Conservation (phyloP, 176 grass and related monocot genomes). For the Oryza officinalis region DNA sequence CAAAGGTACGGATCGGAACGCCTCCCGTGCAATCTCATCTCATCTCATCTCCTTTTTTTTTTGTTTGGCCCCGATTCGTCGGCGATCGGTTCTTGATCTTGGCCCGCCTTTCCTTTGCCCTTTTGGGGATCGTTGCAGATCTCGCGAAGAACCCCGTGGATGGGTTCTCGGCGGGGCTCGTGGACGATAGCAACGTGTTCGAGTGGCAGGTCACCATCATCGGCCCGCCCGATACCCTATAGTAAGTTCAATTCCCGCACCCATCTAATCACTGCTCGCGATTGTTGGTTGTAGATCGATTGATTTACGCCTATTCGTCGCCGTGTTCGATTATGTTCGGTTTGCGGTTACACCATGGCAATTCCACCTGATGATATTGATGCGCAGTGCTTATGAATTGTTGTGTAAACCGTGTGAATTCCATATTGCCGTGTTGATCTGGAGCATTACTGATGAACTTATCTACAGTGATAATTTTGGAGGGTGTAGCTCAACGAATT, state of each 20-base stretch:
- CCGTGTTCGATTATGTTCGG: not conserved
- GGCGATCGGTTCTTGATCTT: conserved; percentile 35
- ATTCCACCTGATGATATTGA: not conserved
- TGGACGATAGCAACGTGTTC: conserved; percentile 71
- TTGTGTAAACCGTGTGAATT: not conserved
- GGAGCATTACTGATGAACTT: not conserved
- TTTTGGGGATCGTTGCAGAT: conserved; percentile 45
- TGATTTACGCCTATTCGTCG: not conserved
- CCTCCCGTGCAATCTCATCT: not conserved
- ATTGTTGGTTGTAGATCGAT: conserved; percentile 10
- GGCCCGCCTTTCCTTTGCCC: not conserved
- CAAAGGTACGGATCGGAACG: conserved; percentile 66
- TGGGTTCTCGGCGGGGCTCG: conserved; percentile 70
- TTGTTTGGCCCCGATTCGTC: conserved; percentile 21
- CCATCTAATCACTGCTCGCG: not conserved
- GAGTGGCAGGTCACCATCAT: conserved; percentile 89
- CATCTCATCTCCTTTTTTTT: too few relatives aligned
- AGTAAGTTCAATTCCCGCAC: conserved; percentile 48
- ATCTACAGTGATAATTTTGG: not conserved
- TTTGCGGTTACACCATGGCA: not conserved
- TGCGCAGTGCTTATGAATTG: not conserved
- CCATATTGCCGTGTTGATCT: not conserved
- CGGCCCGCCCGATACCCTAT: conserved; percentile 79
- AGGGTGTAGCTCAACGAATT: not conserved
- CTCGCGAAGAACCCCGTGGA: conserved; percentile 69